Evolutionary conservation across 495 filamentous ascomycete species (phyloP).

Genomic region (Cetradonia linearis): DNA sequence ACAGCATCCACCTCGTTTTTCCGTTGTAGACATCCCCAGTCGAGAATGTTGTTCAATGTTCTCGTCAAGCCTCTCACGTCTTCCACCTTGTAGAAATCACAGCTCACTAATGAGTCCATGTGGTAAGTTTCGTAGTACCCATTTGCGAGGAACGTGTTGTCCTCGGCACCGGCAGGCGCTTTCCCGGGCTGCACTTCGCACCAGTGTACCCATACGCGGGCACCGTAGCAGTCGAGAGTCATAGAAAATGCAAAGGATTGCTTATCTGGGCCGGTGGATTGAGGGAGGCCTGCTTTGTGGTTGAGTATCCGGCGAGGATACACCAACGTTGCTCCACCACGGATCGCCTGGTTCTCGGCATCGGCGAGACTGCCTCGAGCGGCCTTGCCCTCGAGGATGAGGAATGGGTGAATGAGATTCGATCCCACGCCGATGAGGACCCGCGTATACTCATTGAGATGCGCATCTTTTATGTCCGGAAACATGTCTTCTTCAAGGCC

Average conservation of each 20-base stretch:
- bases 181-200: neutral
- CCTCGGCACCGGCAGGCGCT: neutral
- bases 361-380: conserved; percentile 3
- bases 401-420: conserved; percentile 1
- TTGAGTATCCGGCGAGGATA: conserved; percentile 3
- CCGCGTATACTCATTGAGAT: neutral
- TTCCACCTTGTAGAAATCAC: neutral
- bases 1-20: neutral
- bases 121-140: neutral
- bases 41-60: neutral
- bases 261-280: neutral
- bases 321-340: neutral
- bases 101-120: neutral
- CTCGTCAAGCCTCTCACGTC: conserved; percentile 1
- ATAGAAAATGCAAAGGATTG: neutral
- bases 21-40: conserved; percentile 5
- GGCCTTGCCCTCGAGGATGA: conserved; percentile 10
- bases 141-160: neutral
- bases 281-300: neutral
- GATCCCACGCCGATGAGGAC: neutral
- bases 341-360: neutral
- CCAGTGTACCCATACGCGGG: neutral
- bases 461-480: neutral
- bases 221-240: neutral
- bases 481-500: neutral